A percentile compares a stretch with the other conserved stretches of the same genome.
Conservation (phyloP, 2,329 filamentous ascomycete species). For the Xylaria sp. region DNA sequence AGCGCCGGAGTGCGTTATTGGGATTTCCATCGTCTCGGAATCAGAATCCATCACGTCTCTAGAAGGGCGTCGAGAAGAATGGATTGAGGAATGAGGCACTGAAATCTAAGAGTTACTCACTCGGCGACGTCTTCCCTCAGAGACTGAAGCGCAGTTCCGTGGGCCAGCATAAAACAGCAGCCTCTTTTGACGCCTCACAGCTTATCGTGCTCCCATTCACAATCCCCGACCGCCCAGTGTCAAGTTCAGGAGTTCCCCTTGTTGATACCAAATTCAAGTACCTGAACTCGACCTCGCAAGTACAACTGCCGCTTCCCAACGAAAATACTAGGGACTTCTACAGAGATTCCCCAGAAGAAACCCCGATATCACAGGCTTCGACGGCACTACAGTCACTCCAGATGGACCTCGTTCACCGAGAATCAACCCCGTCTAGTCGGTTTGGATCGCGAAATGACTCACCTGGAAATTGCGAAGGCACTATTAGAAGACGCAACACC, state of each 20-base stretch:
- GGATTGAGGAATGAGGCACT: constrained; percentile 17
- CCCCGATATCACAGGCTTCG: constrained; percentile 6
- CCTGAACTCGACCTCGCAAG: constrained; percentile 5
- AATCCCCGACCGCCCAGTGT: constrained; percentile 29
- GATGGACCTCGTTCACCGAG: constrained; percentile 14
- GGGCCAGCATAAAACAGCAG: constrained; percentile 31
- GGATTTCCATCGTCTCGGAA: constrained; percentile 25
- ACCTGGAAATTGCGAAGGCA: background rate
- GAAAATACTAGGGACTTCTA: constrained; percentile 9
- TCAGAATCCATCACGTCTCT: constrained; percentile 27
- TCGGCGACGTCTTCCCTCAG: constrained; percentile 26
- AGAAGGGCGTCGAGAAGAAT: constrained; percentile 28
- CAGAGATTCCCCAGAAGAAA: background rate
- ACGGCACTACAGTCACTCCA: constrained; percentile 6
- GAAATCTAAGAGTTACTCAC: constrained; percentile 22
- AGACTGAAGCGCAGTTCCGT: constrained; percentile 34
- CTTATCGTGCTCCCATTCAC: constrained; percentile 12
- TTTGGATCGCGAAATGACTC: background rate
- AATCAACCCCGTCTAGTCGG: constrained; percentile 6
- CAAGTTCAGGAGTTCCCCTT: constrained; percentile 33
- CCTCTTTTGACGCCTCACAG: constrained; percentile 31
- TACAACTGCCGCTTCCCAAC: constrained; percentile 4
- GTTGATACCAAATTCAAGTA: constrained; percentile 25
- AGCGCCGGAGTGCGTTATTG: constrained; percentile 30
- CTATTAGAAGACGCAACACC: constrained; percentile 8